Evolutionary conservation across 1,284 basidiomycete species (phyloP).

Genomic region (Cystobasidium sp.): DNA sequence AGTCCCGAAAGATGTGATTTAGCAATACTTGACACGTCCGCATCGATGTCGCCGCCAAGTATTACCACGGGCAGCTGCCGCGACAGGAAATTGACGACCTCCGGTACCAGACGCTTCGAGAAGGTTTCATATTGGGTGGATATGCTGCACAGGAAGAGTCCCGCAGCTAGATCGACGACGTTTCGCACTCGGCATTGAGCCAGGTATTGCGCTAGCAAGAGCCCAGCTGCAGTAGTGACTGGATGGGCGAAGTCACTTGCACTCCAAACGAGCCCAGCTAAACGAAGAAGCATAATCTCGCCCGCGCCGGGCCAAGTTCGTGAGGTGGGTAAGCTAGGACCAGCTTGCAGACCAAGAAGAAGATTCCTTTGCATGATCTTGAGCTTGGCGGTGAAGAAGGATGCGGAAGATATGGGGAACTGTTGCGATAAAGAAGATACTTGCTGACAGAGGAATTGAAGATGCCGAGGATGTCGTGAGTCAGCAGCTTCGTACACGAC

Average conservation of each 20-base stretch:
- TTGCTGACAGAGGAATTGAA: conserved; percentile 78
- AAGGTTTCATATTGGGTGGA: conserved; percentile 78
- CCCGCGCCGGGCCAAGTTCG: conserved; percentile 86
- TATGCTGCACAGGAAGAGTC: conserved; percentile 85
- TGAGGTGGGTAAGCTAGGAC: conserved; percentile 67
- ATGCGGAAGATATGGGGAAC: conserved; percentile 79
- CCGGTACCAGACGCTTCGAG: conserved; percentile 87
- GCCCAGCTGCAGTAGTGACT: conserved; percentile 80
- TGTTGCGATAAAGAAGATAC: conserved; percentile 76
- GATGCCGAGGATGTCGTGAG: conserved; percentile 64
- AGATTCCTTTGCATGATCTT: conserved; percentile 94
- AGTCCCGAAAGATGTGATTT: not conserved
- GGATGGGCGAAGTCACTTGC: conserved; percentile 92
- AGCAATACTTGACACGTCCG: not conserved
- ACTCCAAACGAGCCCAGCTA: conserved; percentile 84
- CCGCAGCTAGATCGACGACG: conserved; percentile 75
- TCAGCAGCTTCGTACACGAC: conserved; percentile 66
- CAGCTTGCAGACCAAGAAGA: conserved; percentile 77
- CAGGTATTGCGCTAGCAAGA: conserved; percentile 91
- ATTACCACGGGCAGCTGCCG: conserved; percentile 2
- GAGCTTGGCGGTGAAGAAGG: conserved; percentile 81
- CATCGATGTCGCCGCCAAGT: not conserved
- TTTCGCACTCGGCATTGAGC: conserved; percentile 79
- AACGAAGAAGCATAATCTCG: conserved; percentile 79
- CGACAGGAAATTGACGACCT: conserved; percentile 79